Evolutionary conservation across 1,284 basidiomycete species (phyloP).

Genomic region (Ceratobasidium papillatum): DNA sequence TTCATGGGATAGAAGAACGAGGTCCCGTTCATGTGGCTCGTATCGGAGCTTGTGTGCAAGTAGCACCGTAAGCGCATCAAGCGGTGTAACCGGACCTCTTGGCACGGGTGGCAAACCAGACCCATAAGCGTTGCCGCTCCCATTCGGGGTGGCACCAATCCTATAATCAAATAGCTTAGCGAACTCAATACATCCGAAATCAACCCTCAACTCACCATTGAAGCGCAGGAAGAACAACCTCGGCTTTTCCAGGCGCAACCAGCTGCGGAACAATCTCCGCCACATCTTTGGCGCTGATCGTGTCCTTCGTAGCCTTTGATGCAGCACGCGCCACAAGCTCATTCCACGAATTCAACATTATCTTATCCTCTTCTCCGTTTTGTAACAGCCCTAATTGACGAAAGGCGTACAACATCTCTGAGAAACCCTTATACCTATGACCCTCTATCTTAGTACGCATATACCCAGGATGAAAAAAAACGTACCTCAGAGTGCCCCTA

Average conservation of each 20-base stretch:
- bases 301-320: slow-evolving; percentile 12
- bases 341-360: slow-evolving; percentile 44
- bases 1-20: slow-evolving; percentile 89
- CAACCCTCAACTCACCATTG: slow-evolving; percentile 54
- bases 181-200: background rate
- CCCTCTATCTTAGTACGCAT: slow-evolving; percentile 7
- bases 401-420: slow-evolving; percentile 78
- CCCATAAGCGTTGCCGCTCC: slow-evolving; percentile 44
- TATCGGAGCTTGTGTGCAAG: slow-evolving; percentile 82
- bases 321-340: slow-evolving; percentile 45
- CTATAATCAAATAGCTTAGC: background rate
- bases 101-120: slow-evolving; percentile 59
- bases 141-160: slow-evolving; percentile 52
- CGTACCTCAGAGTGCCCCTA: slow-evolving; percentile 84
- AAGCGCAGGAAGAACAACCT: slow-evolving; percentile 62
- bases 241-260: slow-evolving; percentile 53
- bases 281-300: background rate
- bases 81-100: slow-evolving; percentile 61
- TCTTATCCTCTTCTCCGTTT: slow-evolving; percentile 52
- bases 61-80: slow-evolving; percentile 81
- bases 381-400: slow-evolving; percentile 73
- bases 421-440: slow-evolving; percentile 86
- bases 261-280: slow-evolving; percentile 18
- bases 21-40: slow-evolving; percentile 76
- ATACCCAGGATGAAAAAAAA: background rate